phyloP scores from a whole-genome alignment of 371 early-diverging fungal genomes.

The Apophysomyces elegans region DNA sequence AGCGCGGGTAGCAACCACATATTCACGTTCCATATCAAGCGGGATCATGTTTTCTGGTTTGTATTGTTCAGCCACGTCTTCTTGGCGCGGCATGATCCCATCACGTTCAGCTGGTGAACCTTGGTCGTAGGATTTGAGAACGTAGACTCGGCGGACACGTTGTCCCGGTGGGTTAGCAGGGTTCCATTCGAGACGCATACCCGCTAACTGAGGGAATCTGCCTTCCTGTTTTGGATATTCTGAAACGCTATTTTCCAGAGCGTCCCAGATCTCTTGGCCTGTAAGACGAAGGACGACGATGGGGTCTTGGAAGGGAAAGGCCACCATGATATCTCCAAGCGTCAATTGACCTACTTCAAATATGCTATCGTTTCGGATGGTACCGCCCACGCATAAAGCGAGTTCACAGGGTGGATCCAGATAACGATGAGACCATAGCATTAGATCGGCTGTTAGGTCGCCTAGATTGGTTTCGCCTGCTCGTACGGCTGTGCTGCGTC shows the following conservation, averaged over 20 bases:
- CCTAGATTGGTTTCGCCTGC: conserved; percentile 62
- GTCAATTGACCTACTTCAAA: conserved; percentile 59
- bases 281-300: conserved; percentile 60
- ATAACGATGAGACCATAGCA: conserved; percentile 53
- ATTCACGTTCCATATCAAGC: conserved; percentile 49
- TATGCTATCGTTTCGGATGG: conserved; percentile 60
- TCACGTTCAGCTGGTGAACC: conserved; percentile 2
- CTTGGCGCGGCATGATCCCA: conserved; percentile 22
- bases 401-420: conserved; percentile 47
- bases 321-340: conserved; percentile 60
- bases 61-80: conserved; percentile 19
- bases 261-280: conserved; percentile 59
- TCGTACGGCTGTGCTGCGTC: conserved; percentile 57
- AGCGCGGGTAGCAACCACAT: conserved; percentile 57
- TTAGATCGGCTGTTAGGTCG: conserved; percentile 63
- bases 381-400: conserved; percentile 59
- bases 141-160: conserved; percentile 42
- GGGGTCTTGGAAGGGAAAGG: conserved; percentile 71
- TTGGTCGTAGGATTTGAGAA: conserved; percentile 7
- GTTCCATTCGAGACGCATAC: conserved; percentile 61
- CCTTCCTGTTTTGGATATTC: conserved; percentile 70
- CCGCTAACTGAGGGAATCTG: conserved; percentile 67
- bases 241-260: conserved; percentile 62
- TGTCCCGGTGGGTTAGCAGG: conserved; percentile 45
- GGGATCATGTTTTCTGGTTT: conserved; percentile 38